Evolutionary conservation across 495 filamentous ascomycete species (phyloP), one percentile per base, ranked within the genome.

Genomic region (Xylaria nigripes): DNA sequence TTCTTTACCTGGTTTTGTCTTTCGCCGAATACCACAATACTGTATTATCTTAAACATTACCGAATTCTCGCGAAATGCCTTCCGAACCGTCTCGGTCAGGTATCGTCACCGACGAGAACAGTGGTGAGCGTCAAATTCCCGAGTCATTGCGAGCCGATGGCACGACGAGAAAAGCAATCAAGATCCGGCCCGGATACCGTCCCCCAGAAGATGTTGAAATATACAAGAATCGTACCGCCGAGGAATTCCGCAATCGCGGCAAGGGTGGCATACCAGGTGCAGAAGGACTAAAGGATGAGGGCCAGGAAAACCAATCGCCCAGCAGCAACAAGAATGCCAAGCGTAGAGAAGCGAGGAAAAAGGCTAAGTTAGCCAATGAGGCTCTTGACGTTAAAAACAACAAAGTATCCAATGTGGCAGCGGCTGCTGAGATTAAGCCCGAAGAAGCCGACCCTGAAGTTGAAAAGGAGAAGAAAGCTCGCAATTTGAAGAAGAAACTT

Each of bases 131-230:
- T 32, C 82, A 86, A 54, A 96, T 99, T 51, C 94, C 94, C 29
- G 81, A 90, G 21, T 96, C 92, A 1, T 68, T 79, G 23, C 86
- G 94, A 43, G 71, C 94, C 6, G 94, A 99, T 61, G 94, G 94
- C 48, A 87, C 86, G 18, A 86, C 84, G 15, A 78, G 94, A 27
- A 90, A 86, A 61, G 94, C 96, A 63, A 97, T 96, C 50, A 87
- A 87, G 58, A 87, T 99, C 40, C 82, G 89, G 2, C 91, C 92
- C 12, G 94, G 94, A 44, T 99, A 97, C 70, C 81, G 81, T 30
- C 94, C 94, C 0, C 92, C 93, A 2, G 94, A 99, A 68, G 94
- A 99, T 70, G 87, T 96, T 53, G 89, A 96, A 64, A 74, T 95
- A 32, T 99, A 97, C 79, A 93, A 87, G 76, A 97, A 95, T 72